Conservation (phyloP, 2,329 filamentous ascomycete species). For the Orbilia blumenaviensis region DNA sequence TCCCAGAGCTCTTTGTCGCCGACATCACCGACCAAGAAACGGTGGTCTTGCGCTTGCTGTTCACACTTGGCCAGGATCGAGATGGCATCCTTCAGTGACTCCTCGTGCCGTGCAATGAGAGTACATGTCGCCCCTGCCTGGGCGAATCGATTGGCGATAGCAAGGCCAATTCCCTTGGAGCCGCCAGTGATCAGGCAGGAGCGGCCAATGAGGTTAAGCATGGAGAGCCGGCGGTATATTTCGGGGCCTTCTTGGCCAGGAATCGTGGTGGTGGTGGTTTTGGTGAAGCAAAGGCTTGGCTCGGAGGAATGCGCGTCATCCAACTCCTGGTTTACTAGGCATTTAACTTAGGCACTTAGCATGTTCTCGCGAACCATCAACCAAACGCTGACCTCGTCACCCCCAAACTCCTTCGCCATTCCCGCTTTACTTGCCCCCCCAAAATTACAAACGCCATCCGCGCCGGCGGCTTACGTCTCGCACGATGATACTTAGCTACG, state of each 20-base stretch:
- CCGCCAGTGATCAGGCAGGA: slow-evolving; percentile 73
- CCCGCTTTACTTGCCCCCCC: not conserved
- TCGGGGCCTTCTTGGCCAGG: not conserved
- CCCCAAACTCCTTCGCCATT: not conserved
- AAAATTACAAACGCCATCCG: not conserved
- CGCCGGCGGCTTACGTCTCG: not conserved
- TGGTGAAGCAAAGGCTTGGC: slow-evolving; percentile 24
- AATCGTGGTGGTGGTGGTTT: not conserved
- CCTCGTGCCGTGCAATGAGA: slow-evolving; percentile 69
- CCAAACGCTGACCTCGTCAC: not conserved
- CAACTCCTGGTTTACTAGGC: slow-evolving; percentile 11
- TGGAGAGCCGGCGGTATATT: not conserved
- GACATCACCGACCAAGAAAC: slow-evolving; percentile 56
- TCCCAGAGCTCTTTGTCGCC: slow-evolving; percentile 55
- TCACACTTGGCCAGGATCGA: slow-evolving; percentile 57
- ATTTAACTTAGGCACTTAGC: no score
- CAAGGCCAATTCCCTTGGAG: slow-evolving; percentile 74
- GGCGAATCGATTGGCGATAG: slow-evolving; percentile 74
- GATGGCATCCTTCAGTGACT: slow-evolving; percentile 63
- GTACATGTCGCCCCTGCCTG: slow-evolving; percentile 69
- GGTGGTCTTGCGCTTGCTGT: slow-evolving; percentile 42
- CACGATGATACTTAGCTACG: slow-evolving; percentile 77
- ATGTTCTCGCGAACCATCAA: slow-evolving; percentile 21
- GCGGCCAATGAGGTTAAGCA: slow-evolving; percentile 41
- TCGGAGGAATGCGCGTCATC: slow-evolving; percentile 46